These are phyloP conservation scores for Miscanthus lutarioriparius DNA, from an alignment of 176 grass and related monocot genomes.

Conservation along the genomic window DNA sequence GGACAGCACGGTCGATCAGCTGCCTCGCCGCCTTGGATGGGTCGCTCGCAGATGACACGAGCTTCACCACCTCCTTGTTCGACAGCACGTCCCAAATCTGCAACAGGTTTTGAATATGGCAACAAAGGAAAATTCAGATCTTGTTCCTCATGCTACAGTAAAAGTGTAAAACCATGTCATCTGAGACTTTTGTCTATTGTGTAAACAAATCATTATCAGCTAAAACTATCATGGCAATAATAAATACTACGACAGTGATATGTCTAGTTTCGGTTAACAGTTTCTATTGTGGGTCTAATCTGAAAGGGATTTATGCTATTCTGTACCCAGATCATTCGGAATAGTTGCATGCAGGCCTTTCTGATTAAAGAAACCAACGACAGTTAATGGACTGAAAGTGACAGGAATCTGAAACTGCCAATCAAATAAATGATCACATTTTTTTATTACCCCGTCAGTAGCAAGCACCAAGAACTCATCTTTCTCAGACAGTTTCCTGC, in stretches of 20 bases:
- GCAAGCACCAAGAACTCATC: slow-evolving; percentile 95
- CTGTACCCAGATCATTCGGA: not conserved
- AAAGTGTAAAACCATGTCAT: not conserved
- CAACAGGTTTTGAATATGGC: too few species aligned
- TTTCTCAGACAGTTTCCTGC: slow-evolving; percentile 63
- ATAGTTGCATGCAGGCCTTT: not conserved
- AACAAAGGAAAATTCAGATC: too few species aligned
- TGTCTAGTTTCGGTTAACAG: slow-evolving; percentile 18
- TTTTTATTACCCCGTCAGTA: slow-evolving; percentile 69
- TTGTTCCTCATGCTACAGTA: not conserved
- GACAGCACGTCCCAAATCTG: slow-evolving; percentile 92
- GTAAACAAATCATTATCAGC: not conserved
- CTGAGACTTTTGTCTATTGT: not conserved
- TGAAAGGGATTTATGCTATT: not conserved
- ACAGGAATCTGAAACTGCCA: not conserved
- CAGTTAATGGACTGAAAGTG: not conserved
- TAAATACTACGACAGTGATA: not conserved
- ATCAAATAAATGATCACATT: not conserved
- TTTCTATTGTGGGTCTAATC: slow-evolving; percentile 1
- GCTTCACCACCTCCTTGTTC: slow-evolving; percentile 70
- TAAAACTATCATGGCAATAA: not conserved
- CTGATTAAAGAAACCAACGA: not conserved
- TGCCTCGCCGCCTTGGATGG: slow-evolving; percentile 58
- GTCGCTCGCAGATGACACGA: slow-evolving; percentile 50
- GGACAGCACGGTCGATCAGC: slow-evolving; percentile 58